Evolutionary conservation across 768 basidiomycete species (phyloP), one percentile per base, ranked within the genome.

Genomic region (Mycena alexandri): DNA sequence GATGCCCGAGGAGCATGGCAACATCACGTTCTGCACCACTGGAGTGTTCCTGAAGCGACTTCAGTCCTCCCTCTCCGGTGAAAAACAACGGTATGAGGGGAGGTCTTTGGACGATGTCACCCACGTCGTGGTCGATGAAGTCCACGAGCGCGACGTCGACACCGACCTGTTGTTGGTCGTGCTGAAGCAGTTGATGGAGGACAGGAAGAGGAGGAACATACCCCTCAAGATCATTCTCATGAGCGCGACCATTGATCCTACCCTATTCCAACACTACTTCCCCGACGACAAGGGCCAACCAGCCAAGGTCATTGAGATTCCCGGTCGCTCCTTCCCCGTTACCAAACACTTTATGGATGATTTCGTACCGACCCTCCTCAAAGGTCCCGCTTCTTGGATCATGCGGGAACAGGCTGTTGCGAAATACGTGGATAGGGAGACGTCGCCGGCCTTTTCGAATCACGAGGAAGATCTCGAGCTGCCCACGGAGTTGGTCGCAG

Each of bases 201-300:
- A 94, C 64, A 88, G 95, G 71, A 90, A 87, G 75, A 82, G 86
- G 8, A 86, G 86, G 69, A 85, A 87, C 13, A 87, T 90, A 52
- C 90, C 93, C 3, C 79, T 98, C 78, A 96, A 95, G 78, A 84
- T 98, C 69, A 80, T 98, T 47, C 86, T 99, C 62, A 98, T 98
- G 96, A 96, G 94, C 74, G 96, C 96, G 11, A 98, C 96, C 48
- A 94, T 98, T 75, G 94, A 98, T 73, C 93, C 96, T 11, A 87
- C 87, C 0, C 84, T 97, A 25, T 99, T 98, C 86, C 91, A 93
- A 75, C 81, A 85, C 13, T 99, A 98, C 81, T 99, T 99, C 82
- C 80, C 83, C 10, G 87, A 92, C 73, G 81, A 86, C 19, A 67
- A 78, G 0, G 89, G 89, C 22, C 75, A 80, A 16, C 89, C 87